A percentile compares a stretch with the other conserved stretches of the same genome.
Evolutionary conservation across 2,329 filamentous ascomycete genomes (phyloP).

Genomic region (Torrubiellomyces zombiae): DNA sequence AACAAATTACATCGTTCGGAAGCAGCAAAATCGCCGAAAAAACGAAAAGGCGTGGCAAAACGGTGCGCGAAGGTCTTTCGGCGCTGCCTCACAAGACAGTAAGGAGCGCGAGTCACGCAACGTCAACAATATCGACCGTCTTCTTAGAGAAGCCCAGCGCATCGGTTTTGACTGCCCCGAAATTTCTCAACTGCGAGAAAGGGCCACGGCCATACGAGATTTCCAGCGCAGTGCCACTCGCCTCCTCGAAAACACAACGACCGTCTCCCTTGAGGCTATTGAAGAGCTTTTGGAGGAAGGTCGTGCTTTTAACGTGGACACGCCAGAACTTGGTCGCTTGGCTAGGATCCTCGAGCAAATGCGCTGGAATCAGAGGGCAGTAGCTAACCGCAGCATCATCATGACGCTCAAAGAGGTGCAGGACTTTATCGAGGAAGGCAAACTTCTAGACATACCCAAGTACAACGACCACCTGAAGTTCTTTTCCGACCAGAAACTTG

Average conservation of each 20-base stretch:
- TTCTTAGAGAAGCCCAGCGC: slow-evolving; percentile 68
- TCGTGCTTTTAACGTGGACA: slow-evolving; percentile 76
- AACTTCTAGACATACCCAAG: slow-evolving; percentile 58
- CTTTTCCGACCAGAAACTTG: slow-evolving; percentile 58
- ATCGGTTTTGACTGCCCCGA: slow-evolving; percentile 90
- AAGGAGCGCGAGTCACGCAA: slow-evolving; percentile 79
- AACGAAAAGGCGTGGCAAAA: slow-evolving; percentile 77
- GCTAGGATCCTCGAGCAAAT: slow-evolving; percentile 69
- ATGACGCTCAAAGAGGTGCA: slow-evolving; percentile 64
- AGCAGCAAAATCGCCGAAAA: slow-evolving; percentile 93
- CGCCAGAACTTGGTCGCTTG: slow-evolving; percentile 71
- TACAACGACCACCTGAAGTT: slow-evolving; percentile 66
- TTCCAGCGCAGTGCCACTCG: slow-evolving; percentile 65
- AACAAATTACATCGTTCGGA: slow-evolving; percentile 87
- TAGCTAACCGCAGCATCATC: slow-evolving; percentile 42
- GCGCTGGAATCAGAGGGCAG: slow-evolving; percentile 73
- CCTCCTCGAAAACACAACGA: slow-evolving; percentile 49
- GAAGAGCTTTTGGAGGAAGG: slow-evolving; percentile 86
- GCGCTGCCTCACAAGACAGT: slow-evolving; percentile 39
- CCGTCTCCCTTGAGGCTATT: slow-evolving; percentile 54
- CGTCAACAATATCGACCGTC: slow-evolving; percentile 71
- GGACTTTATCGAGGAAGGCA: slow-evolving; percentile 61
- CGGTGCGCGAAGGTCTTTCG: slow-evolving; percentile 52
- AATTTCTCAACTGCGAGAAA: slow-evolving; percentile 70
- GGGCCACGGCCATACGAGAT: slow-evolving; percentile 65